Evolutionary conservation across 495 filamentous ascomycete genomes (phyloP).

Genomic region (Hypoxylon lienhwacheense): DNA sequence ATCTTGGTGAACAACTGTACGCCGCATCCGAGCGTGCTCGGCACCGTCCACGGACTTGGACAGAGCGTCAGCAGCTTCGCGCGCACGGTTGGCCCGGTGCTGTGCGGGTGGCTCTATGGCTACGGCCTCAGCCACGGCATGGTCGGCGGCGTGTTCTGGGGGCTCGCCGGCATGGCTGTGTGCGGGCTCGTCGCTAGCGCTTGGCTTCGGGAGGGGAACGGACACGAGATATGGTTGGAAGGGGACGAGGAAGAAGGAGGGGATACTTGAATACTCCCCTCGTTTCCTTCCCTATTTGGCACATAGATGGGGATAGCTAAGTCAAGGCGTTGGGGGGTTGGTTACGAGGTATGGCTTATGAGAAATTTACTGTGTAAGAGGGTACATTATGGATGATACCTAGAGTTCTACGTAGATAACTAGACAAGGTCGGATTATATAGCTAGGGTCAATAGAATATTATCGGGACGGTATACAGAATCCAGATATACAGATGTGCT

Average conservation of each 20-base stretch:
- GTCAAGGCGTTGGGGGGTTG: no score
- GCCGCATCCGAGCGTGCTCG: constrained; percentile 77
- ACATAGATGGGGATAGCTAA: background rate
- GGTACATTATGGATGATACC: no score
- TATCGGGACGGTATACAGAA: no score
- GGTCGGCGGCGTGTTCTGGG: constrained; percentile 80
- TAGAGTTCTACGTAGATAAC: no score
- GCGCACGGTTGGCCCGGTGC: constrained; percentile 72
- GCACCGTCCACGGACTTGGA: constrained; percentile 79
- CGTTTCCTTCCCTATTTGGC: background rate
- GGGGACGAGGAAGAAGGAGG: constrained; percentile 58
- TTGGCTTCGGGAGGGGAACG: constrained; percentile 72
- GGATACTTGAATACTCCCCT: constrained; percentile 1
- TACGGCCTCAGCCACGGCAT: constrained; percentile 67
- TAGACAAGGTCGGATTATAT: no score
- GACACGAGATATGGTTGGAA: constrained; percentile 69
- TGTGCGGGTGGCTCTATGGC: constrained; percentile 73
- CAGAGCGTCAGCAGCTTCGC: constrained; percentile 72
- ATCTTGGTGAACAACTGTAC: constrained; percentile 85
- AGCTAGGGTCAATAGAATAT: no score
- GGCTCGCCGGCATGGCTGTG: constrained; percentile 63
- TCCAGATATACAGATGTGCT: no score
- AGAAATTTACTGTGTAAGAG: no score
- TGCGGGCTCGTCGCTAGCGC: constrained; percentile 63
- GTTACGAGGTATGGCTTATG: no score